Evolutionary conservation across 1,284 basidiomycete species (phyloP).

Genomic region (Austroboletus novae-zelandiae): DNA sequence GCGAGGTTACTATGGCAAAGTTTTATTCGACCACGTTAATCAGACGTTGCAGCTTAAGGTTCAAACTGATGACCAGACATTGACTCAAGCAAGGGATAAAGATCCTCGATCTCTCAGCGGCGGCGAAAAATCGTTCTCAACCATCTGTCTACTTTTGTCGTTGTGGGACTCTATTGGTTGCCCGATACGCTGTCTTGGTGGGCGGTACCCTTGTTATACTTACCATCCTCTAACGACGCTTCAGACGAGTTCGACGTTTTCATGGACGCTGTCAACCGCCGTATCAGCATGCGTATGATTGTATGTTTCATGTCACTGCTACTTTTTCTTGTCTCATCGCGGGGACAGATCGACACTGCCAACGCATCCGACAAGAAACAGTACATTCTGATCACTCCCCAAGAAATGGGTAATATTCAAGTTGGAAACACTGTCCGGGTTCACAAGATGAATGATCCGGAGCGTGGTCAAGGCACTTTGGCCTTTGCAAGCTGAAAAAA

Average conservation of each 20-base stretch:
- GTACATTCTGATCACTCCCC: slow-evolving; percentile 90
- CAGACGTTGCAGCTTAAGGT: slow-evolving; percentile 72
- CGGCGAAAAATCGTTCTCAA: slow-evolving; percentile 97
- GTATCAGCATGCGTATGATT: slow-evolving; percentile 91
- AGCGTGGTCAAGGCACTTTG: slow-evolving; percentile 60
- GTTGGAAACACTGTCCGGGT: slow-evolving; percentile 66
- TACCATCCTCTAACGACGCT: neutral
- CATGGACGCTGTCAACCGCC: slow-evolving; percentile 92
- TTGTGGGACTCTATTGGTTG: slow-evolving; percentile 96
- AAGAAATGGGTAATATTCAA: slow-evolving; percentile 72
- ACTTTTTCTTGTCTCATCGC: slow-evolving; percentile 3
- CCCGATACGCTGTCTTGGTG: slow-evolving; percentile 91
- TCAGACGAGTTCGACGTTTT: slow-evolving; percentile 92
- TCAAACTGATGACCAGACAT: slow-evolving; percentile 74
- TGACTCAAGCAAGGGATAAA: slow-evolving; percentile 65
- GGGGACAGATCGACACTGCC: slow-evolving; percentile 80
- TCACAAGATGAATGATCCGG: slow-evolving; percentile 79
- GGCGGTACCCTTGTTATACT: slow-evolving; percentile 9
- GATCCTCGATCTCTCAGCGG: slow-evolving; percentile 84
- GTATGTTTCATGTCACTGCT: slow-evolving; percentile 40
- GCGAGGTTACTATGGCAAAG: slow-evolving; percentile 84
- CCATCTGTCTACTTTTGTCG: slow-evolving; percentile 89
- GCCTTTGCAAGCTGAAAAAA: too few species aligned
- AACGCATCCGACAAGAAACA: slow-evolving; percentile 83
- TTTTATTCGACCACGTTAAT: slow-evolving; percentile 78